Evolutionary conservation across 352 stramenopile genomes (phyloP).

Genomic region (Phytopythium ostracodes): DNA sequence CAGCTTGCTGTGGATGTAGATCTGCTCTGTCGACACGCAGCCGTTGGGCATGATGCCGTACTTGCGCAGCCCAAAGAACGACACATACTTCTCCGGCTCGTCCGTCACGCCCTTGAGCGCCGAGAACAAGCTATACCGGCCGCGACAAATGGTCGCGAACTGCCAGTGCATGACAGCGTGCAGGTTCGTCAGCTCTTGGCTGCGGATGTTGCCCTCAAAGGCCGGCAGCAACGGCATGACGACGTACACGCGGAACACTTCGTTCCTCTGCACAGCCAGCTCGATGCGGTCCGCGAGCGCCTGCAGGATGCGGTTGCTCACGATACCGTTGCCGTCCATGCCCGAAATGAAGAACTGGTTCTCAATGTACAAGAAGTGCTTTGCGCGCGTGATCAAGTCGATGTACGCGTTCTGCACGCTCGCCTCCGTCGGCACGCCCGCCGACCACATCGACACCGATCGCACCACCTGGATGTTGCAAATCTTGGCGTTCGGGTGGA

Average conservation of each 20-base stretch:
- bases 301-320: constrained; percentile 81
- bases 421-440: constrained; percentile 70
- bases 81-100: constrained; percentile 70
- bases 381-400: constrained; percentile 71
- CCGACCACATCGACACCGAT: constrained; percentile 86
- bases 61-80: constrained; percentile 82
- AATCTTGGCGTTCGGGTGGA: constrained; percentile 67
- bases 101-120: constrained; percentile 58
- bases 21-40: constrained; percentile 79
- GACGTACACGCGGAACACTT: constrained; percentile 82
- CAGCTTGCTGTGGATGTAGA: constrained; percentile 93
- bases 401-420: constrained; percentile 86
- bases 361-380: constrained; percentile 91
- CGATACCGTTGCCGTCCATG: constrained; percentile 66
- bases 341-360: constrained; percentile 93
- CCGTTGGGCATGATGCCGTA: constrained; percentile 80
- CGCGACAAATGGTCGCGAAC: constrained; percentile 81
- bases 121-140: constrained; percentile 74
- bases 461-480: constrained; percentile 83
- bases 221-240: constrained; percentile 83
- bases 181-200: constrained; percentile 79
- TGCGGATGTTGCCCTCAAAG: constrained; percentile 82
- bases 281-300: constrained; percentile 81
- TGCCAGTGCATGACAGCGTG: constrained; percentile 90
- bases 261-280: constrained; percentile 61